Evolutionary conservation across 2,329 filamentous ascomycete genomes (phyloP).

Genomic region (Purpureocillium lavendulum): DNA sequence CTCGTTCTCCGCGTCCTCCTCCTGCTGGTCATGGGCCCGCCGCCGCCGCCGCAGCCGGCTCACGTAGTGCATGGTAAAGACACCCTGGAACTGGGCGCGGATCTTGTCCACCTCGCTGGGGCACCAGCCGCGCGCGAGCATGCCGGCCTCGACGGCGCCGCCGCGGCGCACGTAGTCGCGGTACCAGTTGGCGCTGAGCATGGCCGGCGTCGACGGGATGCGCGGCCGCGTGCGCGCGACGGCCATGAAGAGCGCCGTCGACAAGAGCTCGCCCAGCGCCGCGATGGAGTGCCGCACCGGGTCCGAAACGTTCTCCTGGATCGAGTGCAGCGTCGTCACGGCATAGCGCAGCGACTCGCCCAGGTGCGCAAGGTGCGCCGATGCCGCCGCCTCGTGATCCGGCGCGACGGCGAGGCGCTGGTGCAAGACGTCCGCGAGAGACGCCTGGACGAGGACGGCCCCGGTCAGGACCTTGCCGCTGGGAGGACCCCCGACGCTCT

Average conservation of each 20-base stretch:
- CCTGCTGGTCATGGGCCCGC: too few relatives aligned
- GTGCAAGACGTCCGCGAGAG: conserved; percentile 1
- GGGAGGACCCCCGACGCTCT: too few relatives aligned
- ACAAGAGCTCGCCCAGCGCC: conserved; percentile 17
- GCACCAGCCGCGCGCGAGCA: conserved; percentile 22
- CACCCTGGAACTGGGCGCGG: conserved; percentile 11
- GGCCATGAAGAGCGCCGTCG: conserved; percentile 5
- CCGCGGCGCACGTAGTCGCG: conserved; percentile 9
- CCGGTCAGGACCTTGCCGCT: conserved; percentile 4
- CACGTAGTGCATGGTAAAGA: conserved; percentile 15
- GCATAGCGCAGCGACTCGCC: conserved; percentile 11
- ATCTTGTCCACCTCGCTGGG: conserved; percentile 20
- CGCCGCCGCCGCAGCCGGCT: conserved; percentile 11
- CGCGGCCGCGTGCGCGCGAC: conserved; percentile 2
- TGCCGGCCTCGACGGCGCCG: conserved; percentile 12
- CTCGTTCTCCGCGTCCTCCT: too few relatives aligned
- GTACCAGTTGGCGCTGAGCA: conserved; percentile 11
- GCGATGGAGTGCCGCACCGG: conserved; percentile 17
- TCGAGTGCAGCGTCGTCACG: conserved; percentile 9
- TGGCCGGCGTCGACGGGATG: conserved; percentile 5
- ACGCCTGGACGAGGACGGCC: conserved; percentile 1
- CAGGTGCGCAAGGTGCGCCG: conserved; percentile 9
- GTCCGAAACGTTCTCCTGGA: conserved; percentile 11
- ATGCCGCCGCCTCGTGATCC: conserved; percentile 4
- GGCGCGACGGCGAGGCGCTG: conserved; percentile 6